These are phyloP conservation scores for Tephrocybe sp. DNA, from an alignment of 768 basidiomycete species.

Conservation along the genomic window DNA sequence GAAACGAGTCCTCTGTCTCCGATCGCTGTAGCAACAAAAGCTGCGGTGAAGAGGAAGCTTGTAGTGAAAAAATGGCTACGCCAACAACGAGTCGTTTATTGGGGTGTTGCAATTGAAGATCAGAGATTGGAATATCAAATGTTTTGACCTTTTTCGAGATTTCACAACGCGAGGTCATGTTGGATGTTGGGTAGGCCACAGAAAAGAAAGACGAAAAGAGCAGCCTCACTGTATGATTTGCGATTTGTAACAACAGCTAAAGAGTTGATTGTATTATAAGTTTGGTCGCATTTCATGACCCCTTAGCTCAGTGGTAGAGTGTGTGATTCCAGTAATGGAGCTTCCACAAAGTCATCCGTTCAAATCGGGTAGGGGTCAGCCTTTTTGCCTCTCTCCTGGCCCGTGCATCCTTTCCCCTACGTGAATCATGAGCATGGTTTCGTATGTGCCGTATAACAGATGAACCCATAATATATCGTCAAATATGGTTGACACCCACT, in stretches of 20 bases:
- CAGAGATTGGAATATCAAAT: neutral
- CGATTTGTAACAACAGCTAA: no score
- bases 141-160: neutral
- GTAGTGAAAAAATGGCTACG: neutral
- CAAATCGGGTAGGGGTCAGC: slow-evolving; percentile 42
- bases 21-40: slow-evolving; percentile 1
- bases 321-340: slow-evolving; percentile 34
- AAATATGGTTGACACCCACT: no score
- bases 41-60: neutral
- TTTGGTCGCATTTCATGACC: slow-evolving; percentile 11
- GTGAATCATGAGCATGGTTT: neutral
- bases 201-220: neutral
- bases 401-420: neutral
- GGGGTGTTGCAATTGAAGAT: neutral
- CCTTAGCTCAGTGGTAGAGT: slow-evolving; percentile 42
- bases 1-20: neutral
- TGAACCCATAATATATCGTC: no score
- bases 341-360: slow-evolving; percentile 50
- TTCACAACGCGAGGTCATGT: neutral
- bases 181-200: neutral
- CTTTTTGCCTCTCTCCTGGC: neutral
- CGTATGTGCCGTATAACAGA: no score
- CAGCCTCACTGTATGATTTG: no score
- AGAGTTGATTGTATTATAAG: neutral
- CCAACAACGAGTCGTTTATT: neutral